Evolutionary conservation across 768 basidiomycete genomes (phyloP), one percentile per base, ranked within the genome.

Genomic region (Agaricus subrufescens): DNA sequence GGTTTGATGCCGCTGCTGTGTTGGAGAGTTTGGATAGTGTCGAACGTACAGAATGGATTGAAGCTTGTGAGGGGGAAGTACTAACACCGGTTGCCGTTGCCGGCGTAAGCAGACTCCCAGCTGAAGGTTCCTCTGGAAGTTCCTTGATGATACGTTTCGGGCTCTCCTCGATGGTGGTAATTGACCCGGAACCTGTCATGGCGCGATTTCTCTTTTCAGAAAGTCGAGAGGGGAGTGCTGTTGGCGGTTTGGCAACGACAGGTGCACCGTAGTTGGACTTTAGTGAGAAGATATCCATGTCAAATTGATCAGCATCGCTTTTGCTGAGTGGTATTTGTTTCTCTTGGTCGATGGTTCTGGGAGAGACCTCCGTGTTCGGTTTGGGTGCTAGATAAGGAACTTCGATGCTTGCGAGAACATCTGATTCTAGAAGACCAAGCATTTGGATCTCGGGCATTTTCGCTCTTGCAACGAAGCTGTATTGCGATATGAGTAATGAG

Each of bases 381-480:
- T 72, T 67, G 30, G 82, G 79, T 7, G 81, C 78, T 27, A 93
- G 70, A 65, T 84, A 88, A 1, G 95, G 94, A 11, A 97, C 84
- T 59, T 91, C 89, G 58, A 97, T 94, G 60, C 86, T 87, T 4
- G 91, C 87, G 23, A 93, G 83, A 30, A 97, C 87, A 62, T 96
- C 94, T 62, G 95, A 91, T 61, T 94, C 94, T 44, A 96, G 75
- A 8, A 96, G 74, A 5, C 95, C 95, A 1, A 97, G 80, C 90
- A 92, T 95, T 65, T 97, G 90, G 39, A 97, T 93, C 66, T 95
- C 91, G 63, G 94, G 91, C 93, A 97, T 96, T 72, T 92, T 91
- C n/a, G 91, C 94, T 30, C 96, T 84, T 4, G 93, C 88, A 26
- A 98, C 77, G 66, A 98, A 98, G 58, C 96, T 94, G 61, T 62